Evolutionary conservation across 805 yeast genomes (phyloP), one percentile per base, ranked within the genome.

Genomic region (Komagataella phaffii): DNA sequence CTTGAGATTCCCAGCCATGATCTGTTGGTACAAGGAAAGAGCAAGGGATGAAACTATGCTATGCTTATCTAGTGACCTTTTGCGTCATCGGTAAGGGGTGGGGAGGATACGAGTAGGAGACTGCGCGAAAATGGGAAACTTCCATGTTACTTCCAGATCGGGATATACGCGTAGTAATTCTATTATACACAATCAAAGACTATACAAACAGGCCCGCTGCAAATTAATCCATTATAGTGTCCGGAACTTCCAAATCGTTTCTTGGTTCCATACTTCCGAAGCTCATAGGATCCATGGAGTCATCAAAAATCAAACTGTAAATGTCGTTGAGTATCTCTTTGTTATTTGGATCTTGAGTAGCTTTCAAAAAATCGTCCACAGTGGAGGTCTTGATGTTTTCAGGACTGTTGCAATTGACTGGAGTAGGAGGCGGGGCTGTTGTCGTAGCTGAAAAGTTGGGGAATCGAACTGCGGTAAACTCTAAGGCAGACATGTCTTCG

Each of bases 271-370:
- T 44, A 17, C 36, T 48, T 17, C 64, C 59, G 51, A 65, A 65
- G 7, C 66, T 63, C 60, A 60, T 58, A 5, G 70, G 70, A 54
- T 68, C 73, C 52, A 67, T 65, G 55, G 64, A 65, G 46, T 72
- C 76, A 55, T 71, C 75, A 57, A 71, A 71, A n/a, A 74, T 69
- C 57, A 73, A 57, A 0, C 75, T 68, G 53, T 74, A 73, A 49
- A 73, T 70, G 55, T 74, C 77, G 46, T 65, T 65, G 53, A 71
- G 58, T 19, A 68, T 61, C 46, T 61, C 70, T 53, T 53, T 64
- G 53, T 57, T 61, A 50, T 52, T 47, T 14, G 40, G 14, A 30
- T 30, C 40, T 30, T 30, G 40, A 12, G 45, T 12, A 7, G 36
- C 44, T 30, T 40, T 19, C 24, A 17, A 17, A 19, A 46, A 12